Percentiles rank a stretch among this genome's conserved stretches.
phyloP scores from a whole-genome alignment of 768 basidiomycete species.

The Lentinula detonsa region DNA sequence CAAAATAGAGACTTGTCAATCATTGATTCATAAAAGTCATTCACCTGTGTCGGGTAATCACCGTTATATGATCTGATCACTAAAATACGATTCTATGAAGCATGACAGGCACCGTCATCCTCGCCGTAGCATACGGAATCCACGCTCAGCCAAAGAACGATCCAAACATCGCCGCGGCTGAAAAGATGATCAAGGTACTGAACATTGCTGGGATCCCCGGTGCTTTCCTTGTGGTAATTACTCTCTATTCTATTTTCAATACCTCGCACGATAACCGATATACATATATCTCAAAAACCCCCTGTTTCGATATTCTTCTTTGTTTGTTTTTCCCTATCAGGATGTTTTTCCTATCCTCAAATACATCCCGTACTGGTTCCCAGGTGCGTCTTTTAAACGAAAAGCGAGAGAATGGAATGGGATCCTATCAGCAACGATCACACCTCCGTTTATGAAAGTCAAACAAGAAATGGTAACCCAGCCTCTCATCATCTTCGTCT shows the following conservation, averaged over 20 bases:
- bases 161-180: slow-evolving; percentile 25
- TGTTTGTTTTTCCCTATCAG: background rate
- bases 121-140: slow-evolving; percentile 33
- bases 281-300: background rate
- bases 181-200: slow-evolving; percentile 23
- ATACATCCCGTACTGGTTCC: slow-evolving; percentile 4
- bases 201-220: slow-evolving; percentile 25
- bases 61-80: background rate
- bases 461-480: background rate
- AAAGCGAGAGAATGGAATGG: background rate
- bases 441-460: background rate
- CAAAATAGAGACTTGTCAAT: background rate
- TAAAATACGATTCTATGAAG: slow-evolving; percentile 9
- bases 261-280: too few relatives aligned
- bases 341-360: slow-evolving; percentile 3
- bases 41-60: background rate
- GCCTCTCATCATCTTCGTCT: background rate
- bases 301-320: too few relatives aligned
- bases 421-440: background rate
- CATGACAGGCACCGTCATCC: slow-evolving; percentile 23
- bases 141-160: slow-evolving; percentile 24
- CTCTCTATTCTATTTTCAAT: background rate
- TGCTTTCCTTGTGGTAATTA: slow-evolving; percentile 21
- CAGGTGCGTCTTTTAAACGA: background rate
- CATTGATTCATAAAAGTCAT: background rate